These are phyloP conservation scores for Ashbya aceris DNA, from an alignment of 1,139 yeast species.

Conservation along the genomic window DNA sequence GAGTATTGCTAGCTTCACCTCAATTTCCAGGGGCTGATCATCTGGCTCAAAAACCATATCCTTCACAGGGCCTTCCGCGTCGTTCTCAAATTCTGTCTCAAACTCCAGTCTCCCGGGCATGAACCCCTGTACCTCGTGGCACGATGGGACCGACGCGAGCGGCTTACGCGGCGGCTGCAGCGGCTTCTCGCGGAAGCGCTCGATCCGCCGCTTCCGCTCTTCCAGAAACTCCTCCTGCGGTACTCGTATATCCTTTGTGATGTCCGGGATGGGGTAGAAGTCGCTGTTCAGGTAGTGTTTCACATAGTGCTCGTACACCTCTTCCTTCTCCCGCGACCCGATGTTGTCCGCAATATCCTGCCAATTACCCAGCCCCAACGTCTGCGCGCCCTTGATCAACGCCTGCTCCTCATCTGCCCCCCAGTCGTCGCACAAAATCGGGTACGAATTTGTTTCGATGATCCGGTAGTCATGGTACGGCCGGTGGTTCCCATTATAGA, in stretches of 20 bases:
- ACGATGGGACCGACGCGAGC: slow-evolving; percentile 85
- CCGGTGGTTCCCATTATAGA: slow-evolving; percentile 71
- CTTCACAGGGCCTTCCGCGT: slow-evolving; percentile 87
- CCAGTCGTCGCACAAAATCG: slow-evolving; percentile 86
- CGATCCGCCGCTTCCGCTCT: slow-evolving; percentile 62
- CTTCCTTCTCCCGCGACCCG: slow-evolving; percentile 87
- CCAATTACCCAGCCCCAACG: slow-evolving; percentile 92
- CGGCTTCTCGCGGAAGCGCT: slow-evolving; percentile 57
- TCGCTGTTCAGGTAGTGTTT: slow-evolving; percentile 58
- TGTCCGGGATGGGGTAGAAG: slow-evolving; percentile 75
- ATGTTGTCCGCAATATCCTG: slow-evolving; percentile 92
- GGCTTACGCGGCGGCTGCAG: slow-evolving; percentile 79
- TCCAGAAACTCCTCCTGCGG: slow-evolving; percentile 63
- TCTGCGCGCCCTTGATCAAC: slow-evolving; percentile 84
- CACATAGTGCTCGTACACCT: slow-evolving; percentile 75
- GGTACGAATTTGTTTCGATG: slow-evolving; percentile 90
- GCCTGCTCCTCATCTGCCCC: slow-evolving; percentile 96
- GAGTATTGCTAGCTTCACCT: slow-evolving; percentile 74
- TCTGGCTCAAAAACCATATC: slow-evolving; percentile 95
- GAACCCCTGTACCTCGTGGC: slow-evolving; percentile 94
- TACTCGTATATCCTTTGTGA: slow-evolving; percentile 59
- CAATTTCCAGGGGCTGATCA: slow-evolving; percentile 79
- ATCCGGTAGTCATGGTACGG: slow-evolving; percentile 92
- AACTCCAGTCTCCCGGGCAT: slow-evolving; percentile 98
- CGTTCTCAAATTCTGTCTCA: slow-evolving; percentile 93